Evolutionary conservation across 75 land plant genomes (phyloP), one percentile per base, ranked within the genome.

Genomic region (Sequoia sempervirens): DNA sequence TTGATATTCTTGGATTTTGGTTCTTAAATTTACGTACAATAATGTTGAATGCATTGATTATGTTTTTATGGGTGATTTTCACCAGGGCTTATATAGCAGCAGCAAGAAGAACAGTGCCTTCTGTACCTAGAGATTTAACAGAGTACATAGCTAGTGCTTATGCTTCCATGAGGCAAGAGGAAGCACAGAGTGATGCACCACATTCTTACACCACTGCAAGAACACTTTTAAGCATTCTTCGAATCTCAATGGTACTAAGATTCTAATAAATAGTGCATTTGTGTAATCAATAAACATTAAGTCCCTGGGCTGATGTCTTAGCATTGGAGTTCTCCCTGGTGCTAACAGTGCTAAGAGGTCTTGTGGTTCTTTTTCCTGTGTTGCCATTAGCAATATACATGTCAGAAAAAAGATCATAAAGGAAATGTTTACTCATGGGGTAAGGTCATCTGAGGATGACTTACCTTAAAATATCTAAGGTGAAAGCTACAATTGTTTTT

Each of bases 101-200:
- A 36, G 97, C 97, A 76, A 93, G 99, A 85, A 94, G 89, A 81
- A 66, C 91, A 37, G 83, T 85, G 61, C 99, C 99, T 61, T 85
- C 58, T 47, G 92, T 97, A 14, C 99, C 99, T 26, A 88, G 84
- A 68, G 94, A 93, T 26, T 84, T 97, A 45, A 94, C 93, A 83
- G 99, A 97, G 78, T 97, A 97, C 78, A 89, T 97, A 84, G 96
- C 99, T 17, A 94, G 89, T 87, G 99, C 98, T 13, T 97, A 97
- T 86, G 89, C 98, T 36, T 79, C 92, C 74, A 92, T 97, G 53
- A 85, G 98, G 46, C 98, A 97, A 91, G 99, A 97, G 78, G 99
- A 97, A 86, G 98, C 96, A 15, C 92, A 92, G 85, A 96, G 95
- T n/a, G 91, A 87, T 88, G 90, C 94, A 46, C 98, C 99, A 1